Evolutionary conservation across 1,284 basidiomycete species (phyloP), one percentile per base, ranked within the genome.

Genomic region (Athelia sp.): DNA sequence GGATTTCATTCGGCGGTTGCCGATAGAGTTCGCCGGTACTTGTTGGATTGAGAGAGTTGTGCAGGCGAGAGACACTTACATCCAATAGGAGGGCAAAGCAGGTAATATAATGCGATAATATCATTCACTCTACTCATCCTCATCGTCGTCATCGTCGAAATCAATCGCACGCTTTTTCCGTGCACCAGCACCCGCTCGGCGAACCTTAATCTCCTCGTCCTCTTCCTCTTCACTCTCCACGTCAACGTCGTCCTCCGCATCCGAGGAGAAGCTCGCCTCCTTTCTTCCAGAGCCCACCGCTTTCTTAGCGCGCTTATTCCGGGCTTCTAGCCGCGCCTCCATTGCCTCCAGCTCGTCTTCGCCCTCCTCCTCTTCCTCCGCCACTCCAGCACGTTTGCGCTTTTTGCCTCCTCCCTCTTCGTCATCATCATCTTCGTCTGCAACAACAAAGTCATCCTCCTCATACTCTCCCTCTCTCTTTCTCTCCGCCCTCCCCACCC

Each of bases 381-480:
- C 73, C 8, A 63, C 62, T 19, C 67, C 67, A 48, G 72, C 74
- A 17, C 66, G 66, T 52, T 68, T 72, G 54, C 67, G 70, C 13
- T 61, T 58, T 24, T 57, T 60, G 40, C 55, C 55, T 38, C 62
- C 70, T 2, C 61, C 68, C 19, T 68, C 71, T 4, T 60, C 76
- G 4, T 87, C 86, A 19, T 85, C 84, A 32, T 87, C 84, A 8
- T 81, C 82, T 43, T 86, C 75, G 54, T 84, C 85, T 22, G 84
- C 83, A 8, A 91, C 89, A 34, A 91, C 73, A 59, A 92, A 90
- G 58, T 88, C 89, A 60, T 92, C 89, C 50, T 85, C 81, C 61
- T 88, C 82, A 58, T 92, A 91, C 43, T 90, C 87, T 57, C 72
- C 67, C 44, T 72, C 65, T 50, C 71, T 67, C 66, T 77, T 62